These are phyloP conservation scores for Leishmania tarentolae DNA, from an alignment of 208 protist species.

Conservation along the genomic window DNA sequence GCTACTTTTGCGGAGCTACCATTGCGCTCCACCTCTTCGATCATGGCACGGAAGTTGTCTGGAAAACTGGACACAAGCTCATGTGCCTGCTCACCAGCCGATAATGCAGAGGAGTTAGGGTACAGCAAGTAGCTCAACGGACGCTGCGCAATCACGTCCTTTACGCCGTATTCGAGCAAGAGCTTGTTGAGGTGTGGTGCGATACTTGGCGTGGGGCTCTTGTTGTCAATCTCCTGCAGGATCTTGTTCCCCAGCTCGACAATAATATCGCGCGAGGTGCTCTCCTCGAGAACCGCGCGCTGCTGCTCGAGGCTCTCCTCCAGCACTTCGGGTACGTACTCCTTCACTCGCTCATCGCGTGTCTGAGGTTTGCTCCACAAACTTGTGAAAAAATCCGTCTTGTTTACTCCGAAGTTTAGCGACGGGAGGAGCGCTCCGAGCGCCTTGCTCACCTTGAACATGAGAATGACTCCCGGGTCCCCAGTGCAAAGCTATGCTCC, in stretches of 20 bases:
- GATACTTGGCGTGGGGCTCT: constrained; percentile 88
- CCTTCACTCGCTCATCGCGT: constrained; percentile 81
- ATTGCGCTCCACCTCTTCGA: constrained; percentile 82
- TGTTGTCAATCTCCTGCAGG: constrained; percentile 80
- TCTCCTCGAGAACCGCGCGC: constrained; percentile 77
- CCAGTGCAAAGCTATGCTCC: neutral
- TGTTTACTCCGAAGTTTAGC: constrained; percentile 48
- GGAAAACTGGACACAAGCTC: constrained; percentile 76
- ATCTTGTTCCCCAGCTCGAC: constrained; percentile 84
- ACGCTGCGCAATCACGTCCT: constrained; percentile 82
- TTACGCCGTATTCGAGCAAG: constrained; percentile 66
- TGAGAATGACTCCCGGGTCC: neutral
- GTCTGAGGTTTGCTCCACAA: constrained; percentile 88
- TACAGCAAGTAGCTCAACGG: constrained; percentile 88
- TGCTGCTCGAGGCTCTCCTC: constrained; percentile 83
- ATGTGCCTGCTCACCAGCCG: constrained; percentile 60
- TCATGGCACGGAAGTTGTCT: constrained; percentile 79
- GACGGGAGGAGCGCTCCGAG: constrained; percentile 44
- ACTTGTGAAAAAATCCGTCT: constrained; percentile 75
- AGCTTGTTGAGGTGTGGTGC: constrained; percentile 79
- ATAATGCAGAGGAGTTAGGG: constrained; percentile 49
- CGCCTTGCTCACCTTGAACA: constrained; percentile 30
- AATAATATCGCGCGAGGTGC: constrained; percentile 81
- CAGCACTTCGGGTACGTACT: constrained; percentile 87
- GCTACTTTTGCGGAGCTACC: constrained; percentile 48